phyloP scores from a whole-genome alignment of 1,139 yeast genomes.

The Sugiyamaella japonica region DNA sequence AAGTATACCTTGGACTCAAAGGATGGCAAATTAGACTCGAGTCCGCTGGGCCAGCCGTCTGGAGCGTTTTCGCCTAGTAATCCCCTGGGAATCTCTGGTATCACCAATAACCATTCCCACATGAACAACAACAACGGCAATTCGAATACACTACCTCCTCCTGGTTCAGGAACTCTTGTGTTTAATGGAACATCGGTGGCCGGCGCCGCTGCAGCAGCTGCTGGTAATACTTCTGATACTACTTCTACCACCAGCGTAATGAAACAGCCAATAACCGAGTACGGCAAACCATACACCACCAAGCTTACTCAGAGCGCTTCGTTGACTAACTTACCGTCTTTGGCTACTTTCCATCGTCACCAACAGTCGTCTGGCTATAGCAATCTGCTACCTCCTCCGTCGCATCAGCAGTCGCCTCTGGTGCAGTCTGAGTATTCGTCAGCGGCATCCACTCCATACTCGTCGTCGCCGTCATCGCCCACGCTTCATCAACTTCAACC shows the following conservation, averaged over 20 bases:
- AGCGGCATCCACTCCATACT: constrained; percentile 22
- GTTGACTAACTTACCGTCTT: constrained; percentile 22
- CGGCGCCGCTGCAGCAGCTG: too few relatives aligned
- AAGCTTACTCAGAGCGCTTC: constrained; percentile 22
- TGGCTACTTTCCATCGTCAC: constrained; percentile 17
- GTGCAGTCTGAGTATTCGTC: constrained; percentile 19
- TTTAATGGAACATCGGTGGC: constrained; percentile 12
- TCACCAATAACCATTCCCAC: not conserved
- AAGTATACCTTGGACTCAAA: constrained; percentile 31
- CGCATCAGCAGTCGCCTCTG: constrained; percentile 17
- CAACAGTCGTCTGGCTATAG: not conserved
- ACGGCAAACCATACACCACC: constrained; percentile 14
- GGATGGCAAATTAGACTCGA: constrained; percentile 22
- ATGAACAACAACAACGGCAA: not conserved
- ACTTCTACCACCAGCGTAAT: constrained; percentile 7
- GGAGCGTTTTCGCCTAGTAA: not conserved
- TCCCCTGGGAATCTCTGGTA: constrained; percentile 1
- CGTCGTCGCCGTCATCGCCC: constrained; percentile 30
- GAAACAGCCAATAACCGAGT: constrained; percentile 21
- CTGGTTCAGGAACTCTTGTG: not conserved
- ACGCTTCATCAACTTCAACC: constrained; percentile 22
- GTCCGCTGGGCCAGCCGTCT: not conserved
- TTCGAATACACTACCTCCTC: not conserved
- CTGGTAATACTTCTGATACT: too few relatives aligned
- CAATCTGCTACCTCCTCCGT: constrained; percentile 7